These are phyloP conservation scores for Populus tomentosa DNA, from an alignment of 441 rosid genomes.

Conservation along the genomic window DNA sequence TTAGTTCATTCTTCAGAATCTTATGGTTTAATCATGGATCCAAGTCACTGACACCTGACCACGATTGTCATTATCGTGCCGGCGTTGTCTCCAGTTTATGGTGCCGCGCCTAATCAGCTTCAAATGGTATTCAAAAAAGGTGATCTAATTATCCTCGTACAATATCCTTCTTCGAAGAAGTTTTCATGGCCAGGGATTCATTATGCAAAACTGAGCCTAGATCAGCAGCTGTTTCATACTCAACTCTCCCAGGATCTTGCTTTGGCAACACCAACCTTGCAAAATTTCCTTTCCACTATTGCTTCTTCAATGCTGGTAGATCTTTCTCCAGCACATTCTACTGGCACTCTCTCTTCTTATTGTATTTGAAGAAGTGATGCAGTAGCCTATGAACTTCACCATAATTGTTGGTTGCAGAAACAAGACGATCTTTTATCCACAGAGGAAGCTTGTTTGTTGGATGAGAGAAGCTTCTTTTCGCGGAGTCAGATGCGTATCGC, in stretches of 20 bases:
- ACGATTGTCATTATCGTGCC: neutral
- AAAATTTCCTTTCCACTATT: neutral
- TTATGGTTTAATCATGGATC: neutral
- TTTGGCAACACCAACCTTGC: neutral
- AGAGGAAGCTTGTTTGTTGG: constrained; percentile 76
- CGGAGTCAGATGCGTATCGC: constrained; percentile 62
- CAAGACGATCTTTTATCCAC: constrained; percentile 74
- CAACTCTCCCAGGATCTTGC: neutral
- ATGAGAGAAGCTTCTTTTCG: constrained; percentile 42
- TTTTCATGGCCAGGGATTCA: neutral
- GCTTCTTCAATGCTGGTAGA: neutral
- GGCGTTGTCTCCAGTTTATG: neutral
- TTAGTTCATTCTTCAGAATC: neutral
- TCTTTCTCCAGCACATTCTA: neutral
- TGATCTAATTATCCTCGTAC: neutral
- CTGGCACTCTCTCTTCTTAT: constrained; percentile 33
- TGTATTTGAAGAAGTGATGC: constrained; percentile 73
- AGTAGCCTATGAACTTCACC: constrained; percentile 80
- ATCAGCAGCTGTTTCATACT: neutral
- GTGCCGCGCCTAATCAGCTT: neutral
- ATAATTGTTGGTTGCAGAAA: constrained; percentile 58
- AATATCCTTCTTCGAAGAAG: neutral
- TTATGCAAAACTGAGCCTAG: neutral
- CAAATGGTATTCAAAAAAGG: neutral
- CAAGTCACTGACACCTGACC: neutral